Evolutionary conservation across 768 basidiomycete species (phyloP).

Genomic region (Boletus sp.): DNA sequence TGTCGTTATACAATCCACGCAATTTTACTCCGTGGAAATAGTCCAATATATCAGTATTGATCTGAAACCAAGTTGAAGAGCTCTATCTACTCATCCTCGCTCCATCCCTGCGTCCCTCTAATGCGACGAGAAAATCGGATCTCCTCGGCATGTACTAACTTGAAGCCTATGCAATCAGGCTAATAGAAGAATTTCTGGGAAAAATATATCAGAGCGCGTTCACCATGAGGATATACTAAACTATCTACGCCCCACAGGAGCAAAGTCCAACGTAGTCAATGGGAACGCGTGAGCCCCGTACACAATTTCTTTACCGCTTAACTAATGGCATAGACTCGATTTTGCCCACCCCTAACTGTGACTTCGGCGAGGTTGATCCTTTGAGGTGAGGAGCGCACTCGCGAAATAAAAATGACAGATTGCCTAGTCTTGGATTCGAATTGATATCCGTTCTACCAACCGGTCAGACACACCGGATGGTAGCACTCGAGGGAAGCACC

Average conservation of each 20-base stretch:
- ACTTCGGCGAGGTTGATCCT: no score
- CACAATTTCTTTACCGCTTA: no score
- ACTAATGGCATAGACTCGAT: no score
- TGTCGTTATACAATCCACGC: neutral
- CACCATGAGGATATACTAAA: conserved; percentile 66
- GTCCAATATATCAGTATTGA: neutral
- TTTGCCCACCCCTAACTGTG: no score
- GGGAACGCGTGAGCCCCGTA: neutral
- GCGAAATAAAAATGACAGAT: no score
- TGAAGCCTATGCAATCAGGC: conserved; percentile 45
- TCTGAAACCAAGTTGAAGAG: conserved; percentile 26
- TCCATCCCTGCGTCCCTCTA: conserved; percentile 72
- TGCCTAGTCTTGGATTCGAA: no score
- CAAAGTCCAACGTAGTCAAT: neutral
- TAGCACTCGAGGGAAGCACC: no score
- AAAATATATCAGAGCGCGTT: conserved; percentile 25
- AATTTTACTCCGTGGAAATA: neutral
- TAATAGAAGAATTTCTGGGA: neutral
- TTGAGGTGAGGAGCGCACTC: no score
- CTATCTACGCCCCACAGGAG: conserved; percentile 47
- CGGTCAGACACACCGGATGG: no score
- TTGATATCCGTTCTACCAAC: no score
- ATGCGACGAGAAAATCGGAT: conserved; percentile 45
- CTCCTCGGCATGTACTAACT: conserved; percentile 22
- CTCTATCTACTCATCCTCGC: conserved; percentile 53